Evolutionary conservation across 2,329 filamentous ascomycete genomes (phyloP).

Genomic region (Fusarium mexicanum): DNA sequence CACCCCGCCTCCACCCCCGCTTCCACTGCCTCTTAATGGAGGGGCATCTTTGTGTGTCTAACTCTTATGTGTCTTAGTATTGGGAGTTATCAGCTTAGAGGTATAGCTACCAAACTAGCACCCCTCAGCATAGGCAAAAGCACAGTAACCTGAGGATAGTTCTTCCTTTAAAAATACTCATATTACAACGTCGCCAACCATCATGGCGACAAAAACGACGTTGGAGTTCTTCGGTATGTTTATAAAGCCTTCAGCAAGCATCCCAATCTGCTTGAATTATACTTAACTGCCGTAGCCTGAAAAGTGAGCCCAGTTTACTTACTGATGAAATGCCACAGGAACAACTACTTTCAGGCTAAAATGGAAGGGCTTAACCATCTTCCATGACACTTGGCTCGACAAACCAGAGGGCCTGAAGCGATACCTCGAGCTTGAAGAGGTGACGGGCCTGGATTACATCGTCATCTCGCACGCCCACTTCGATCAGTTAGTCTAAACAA

Average conservation of each 20-base stretch:
- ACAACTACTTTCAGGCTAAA: not conserved
- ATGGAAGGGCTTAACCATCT: not conserved
- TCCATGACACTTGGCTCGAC: not conserved
- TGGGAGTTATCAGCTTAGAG: no score
- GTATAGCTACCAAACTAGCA: no score
- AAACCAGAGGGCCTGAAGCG: not conserved
- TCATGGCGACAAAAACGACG: accelerated
- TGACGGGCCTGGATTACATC: not conserved
- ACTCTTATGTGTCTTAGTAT: not conserved
- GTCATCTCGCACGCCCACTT: not conserved
- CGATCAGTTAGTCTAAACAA: not conserved
- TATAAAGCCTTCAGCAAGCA: not conserved
- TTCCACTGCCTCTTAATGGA: no score
- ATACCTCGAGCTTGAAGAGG: not conserved
- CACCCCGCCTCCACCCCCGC: no score
- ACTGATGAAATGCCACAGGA: not conserved
- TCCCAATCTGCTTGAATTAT: not conserved
- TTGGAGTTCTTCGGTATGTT: not conserved
- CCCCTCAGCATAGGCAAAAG: not conserved
- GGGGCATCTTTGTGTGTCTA: no score
- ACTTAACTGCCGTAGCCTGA: no score
- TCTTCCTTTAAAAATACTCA: not conserved
- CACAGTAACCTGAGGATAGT: not conserved
- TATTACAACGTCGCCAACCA: no score
- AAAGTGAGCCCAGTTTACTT: no score